phyloP scores from a whole-genome alignment of 495 filamentous ascomycete species.

The Penicillium cinerascens region DNA sequence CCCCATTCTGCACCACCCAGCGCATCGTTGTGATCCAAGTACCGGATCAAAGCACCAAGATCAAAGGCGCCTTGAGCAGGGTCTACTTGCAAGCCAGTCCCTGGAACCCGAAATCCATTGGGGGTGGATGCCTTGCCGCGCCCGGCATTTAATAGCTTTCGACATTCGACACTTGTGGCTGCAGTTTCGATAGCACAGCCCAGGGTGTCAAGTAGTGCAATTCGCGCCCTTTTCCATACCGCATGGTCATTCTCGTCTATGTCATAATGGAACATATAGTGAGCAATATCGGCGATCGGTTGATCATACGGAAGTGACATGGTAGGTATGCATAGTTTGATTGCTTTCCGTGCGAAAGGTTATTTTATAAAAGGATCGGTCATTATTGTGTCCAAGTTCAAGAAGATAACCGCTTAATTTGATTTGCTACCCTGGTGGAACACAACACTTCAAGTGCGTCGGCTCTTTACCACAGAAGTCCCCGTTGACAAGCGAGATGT shows the following conservation, averaged over 20 bases:
- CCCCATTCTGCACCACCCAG: conserved; percentile 42
- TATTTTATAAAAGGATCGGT: background rate
- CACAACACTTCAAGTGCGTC: background rate
- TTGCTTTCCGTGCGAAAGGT: background rate
- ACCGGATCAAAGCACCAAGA: conserved; percentile 41
- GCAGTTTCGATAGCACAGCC: conserved; percentile 40
- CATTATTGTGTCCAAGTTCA: background rate
- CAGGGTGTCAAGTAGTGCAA: conserved; percentile 39
- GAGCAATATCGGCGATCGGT: conserved; percentile 26
- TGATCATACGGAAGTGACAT: conserved; percentile 26
- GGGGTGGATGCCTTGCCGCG: conserved; percentile 22
- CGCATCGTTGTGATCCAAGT: conserved; percentile 47
- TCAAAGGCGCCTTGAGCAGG: conserved; percentile 43
- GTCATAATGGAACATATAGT: conserved; percentile 29
- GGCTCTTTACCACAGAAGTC: background rate
- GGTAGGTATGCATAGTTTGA: background rate
- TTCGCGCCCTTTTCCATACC: conserved; percentile 22
- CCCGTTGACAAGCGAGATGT: background rate
- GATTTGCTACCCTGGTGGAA: background rate
- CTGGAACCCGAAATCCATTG: conserved; percentile 43
- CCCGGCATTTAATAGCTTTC: conserved; percentile 25
- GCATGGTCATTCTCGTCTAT: conserved; percentile 9
- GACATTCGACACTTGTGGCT: conserved; percentile 21
- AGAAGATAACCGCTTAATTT: background rate
- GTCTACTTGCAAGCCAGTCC: conserved; percentile 35